A percentile compares a stretch with the other conserved stretches of the same genome.
Evolutionary conservation across 1,284 basidiomycete genomes (phyloP).

Genomic region (Ganoderma leucocontextum): DNA sequence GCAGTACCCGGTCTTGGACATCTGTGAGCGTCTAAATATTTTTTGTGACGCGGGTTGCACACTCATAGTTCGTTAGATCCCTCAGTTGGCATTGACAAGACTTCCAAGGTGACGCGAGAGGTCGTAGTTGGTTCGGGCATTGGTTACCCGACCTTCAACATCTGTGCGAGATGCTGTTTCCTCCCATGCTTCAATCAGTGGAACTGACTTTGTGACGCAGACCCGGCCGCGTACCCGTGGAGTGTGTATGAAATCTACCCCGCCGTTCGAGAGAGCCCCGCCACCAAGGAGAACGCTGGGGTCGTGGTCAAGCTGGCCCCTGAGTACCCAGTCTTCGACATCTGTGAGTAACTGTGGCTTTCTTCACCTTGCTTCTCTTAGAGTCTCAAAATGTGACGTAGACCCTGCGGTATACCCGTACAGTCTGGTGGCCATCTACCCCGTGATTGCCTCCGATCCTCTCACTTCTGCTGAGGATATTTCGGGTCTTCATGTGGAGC

Average conservation of each 20-base stretch:
- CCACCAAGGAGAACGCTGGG: not conserved
- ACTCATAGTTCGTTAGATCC: constrained; percentile 14
- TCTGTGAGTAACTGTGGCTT: constrained; percentile 26
- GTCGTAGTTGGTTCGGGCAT: constrained; percentile 15
- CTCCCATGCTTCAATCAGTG: not conserved
- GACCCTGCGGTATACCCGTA: constrained; percentile 34
- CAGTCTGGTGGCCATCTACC: constrained; percentile 33
- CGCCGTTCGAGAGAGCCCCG: not conserved
- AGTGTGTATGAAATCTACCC: constrained; percentile 34
- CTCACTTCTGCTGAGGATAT: not conserved
- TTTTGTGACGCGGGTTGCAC: not conserved
- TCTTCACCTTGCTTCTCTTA: not conserved
- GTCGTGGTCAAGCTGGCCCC: constrained; percentile 14
- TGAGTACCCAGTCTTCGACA: constrained; percentile 30
- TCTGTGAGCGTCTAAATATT: constrained; percentile 23
- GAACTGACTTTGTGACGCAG: constrained; percentile 14
- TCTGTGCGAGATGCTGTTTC: constrained; percentile 18
- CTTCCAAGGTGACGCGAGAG: not conserved
- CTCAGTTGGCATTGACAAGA: not conserved
- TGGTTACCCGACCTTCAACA: constrained; percentile 39
- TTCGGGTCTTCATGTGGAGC: constrained; percentile 20
- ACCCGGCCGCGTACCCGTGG: constrained; percentile 33
- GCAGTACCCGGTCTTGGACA: constrained; percentile 32
- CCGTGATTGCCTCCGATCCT: constrained; percentile 7
- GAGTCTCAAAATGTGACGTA: not conserved